A percentile compares a stretch with the other conserved stretches of the same genome.
Conservation (phyloP, 148 eudicot genomes). For the Persicaria tinctoria region DNA sequence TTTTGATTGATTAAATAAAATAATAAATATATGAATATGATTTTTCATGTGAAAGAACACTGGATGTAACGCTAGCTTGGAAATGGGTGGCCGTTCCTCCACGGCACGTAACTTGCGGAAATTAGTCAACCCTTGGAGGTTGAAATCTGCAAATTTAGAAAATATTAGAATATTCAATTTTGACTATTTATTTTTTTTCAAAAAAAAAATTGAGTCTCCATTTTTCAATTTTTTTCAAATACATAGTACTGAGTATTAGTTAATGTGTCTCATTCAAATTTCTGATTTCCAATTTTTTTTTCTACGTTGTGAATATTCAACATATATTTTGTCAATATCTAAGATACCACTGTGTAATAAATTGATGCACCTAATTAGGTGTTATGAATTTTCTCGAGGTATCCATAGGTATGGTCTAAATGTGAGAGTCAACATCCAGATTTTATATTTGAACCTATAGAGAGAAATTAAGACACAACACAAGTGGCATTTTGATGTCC, state of each 20-base stretch:
- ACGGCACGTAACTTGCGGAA: slow-evolving; percentile 41
- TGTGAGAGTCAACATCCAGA: no score
- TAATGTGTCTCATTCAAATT: neutral
- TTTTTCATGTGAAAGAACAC: neutral
- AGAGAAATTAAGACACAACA: no score
- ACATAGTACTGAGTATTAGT: neutral
- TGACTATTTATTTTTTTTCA: neutral
- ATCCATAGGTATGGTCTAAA: no score
- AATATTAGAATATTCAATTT: neutral
- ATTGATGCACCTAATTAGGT: no score
- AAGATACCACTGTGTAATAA: no score
- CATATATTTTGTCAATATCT: no score
- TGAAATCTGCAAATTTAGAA: neutral
- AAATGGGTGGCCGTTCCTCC: slow-evolving; percentile 30
- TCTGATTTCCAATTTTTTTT: neutral
- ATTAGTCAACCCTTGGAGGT: slow-evolving; percentile 4
- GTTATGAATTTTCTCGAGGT: no score
- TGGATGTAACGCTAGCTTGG: slow-evolving; percentile 9
- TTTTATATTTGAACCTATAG: no score
- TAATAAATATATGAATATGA: neutral
- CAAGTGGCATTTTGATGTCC: no score
- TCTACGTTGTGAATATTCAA: neutral
- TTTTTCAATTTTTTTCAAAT: neutral
- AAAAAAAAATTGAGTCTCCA: neutral
- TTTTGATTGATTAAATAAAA: neutral